Conservation (phyloP, 805 yeast species). For the Saccharomycopsis fibuligera region DNA sequence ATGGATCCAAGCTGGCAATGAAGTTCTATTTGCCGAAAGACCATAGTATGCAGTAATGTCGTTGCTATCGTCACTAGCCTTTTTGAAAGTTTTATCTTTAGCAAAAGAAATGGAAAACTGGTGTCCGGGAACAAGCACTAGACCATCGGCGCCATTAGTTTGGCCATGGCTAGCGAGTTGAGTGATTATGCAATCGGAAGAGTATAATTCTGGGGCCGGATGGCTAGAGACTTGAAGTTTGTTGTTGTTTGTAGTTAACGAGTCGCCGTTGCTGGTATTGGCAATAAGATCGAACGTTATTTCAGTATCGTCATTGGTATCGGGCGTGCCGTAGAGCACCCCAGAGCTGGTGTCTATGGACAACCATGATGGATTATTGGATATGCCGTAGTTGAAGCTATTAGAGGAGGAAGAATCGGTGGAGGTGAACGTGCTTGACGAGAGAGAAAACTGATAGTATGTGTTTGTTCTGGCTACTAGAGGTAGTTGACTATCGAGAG, state of each 20-base stretch:
- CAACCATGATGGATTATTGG: conserved; percentile 70
- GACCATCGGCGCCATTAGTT: conserved; percentile 70
- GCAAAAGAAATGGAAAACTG: conserved; percentile 61
- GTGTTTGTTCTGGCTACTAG: conserved; percentile 73
- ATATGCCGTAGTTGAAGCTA: conserved; percentile 44
- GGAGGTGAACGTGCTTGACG: conserved; percentile 56
- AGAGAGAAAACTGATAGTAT: conserved; percentile 57
- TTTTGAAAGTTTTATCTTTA: conserved; percentile 47
- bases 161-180: conserved; percentile 60
- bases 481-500: conserved; percentile 80
- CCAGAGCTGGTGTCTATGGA: conserved; percentile 56
- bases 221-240: conserved; percentile 53
- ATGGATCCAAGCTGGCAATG: conserved; percentile 84
- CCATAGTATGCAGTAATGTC: conserved; percentile 69
- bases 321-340: conserved; percentile 66
- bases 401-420: conserved; percentile 35
- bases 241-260: conserved; percentile 40
- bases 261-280: conserved; percentile 47
- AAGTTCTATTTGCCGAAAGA: conserved; percentile 70
- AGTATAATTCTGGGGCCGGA: conserved; percentile 46
- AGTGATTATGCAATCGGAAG: conserved; percentile 37
- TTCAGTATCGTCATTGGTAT: conserved; percentile 34
- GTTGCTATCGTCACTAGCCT: conserved; percentile 37
- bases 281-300: conserved; percentile 56
- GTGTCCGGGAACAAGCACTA: conserved; percentile 67